Evolutionary conservation across 2,329 filamentous ascomycete species (phyloP).

Genomic region (Diaporthe batatas): DNA sequence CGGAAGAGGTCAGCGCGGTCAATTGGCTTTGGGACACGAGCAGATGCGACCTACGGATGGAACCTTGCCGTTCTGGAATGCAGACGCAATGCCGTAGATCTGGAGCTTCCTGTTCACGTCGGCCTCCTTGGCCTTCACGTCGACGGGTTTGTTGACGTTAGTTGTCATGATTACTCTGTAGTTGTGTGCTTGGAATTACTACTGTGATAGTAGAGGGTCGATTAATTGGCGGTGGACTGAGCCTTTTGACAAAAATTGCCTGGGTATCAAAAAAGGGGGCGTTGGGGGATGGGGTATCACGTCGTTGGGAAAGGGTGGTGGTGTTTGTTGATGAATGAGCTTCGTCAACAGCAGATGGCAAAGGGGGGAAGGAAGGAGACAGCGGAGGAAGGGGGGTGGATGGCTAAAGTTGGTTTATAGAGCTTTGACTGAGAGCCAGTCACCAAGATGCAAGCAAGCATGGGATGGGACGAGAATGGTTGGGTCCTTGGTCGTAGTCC

Average conservation of each 20-base stretch:
- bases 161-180: constrained; percentile 43
- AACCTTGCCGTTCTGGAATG: constrained; percentile 90
- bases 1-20: constrained; percentile 38
- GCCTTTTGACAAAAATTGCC: neutral
- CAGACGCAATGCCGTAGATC: constrained; percentile 89
- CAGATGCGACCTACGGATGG: constrained; percentile 76
- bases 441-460: constrained; percentile 17
- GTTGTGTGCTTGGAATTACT: constrained; percentile 15
- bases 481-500: constrained; percentile 4
- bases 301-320: constrained; percentile 4
- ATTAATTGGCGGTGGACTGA: constrained; percentile 1
- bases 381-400: constrained; percentile 4
- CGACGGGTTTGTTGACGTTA: constrained; percentile 78
- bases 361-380: neutral
- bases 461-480: constrained; percentile 1
- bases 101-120: constrained; percentile 96
- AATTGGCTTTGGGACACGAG: too few relatives aligned
- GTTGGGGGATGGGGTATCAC: constrained; percentile 38
- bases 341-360: constrained; percentile 25
- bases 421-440: constrained; percentile 32
- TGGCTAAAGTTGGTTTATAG: constrained; percentile 39
- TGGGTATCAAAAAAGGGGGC: constrained; percentile 33
- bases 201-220: constrained; percentile 12
- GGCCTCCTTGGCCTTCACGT: constrained; percentile 82
- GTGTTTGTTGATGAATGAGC: constrained; percentile 26